Conservation (phyloP, 2,329 filamentous ascomycete genomes). For the Aureobasidium sp. region DNA sequence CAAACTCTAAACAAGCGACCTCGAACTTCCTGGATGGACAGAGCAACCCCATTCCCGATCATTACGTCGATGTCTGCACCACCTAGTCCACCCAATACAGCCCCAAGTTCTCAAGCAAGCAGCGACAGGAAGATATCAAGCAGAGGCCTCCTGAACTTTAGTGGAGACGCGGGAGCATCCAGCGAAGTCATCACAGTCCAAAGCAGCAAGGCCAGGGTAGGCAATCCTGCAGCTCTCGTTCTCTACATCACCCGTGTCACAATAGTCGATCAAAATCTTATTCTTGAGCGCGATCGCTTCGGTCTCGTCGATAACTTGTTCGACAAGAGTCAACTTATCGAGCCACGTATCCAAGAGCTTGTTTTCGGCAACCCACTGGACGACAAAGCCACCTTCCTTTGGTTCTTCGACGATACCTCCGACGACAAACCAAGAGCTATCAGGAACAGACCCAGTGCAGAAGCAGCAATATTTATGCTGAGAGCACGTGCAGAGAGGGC, state of each 20-base stretch:
- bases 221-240: not conserved
- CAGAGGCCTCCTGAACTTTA: too few relatives aligned
- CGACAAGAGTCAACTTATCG: not conserved
- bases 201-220: not conserved
- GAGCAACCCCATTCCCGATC: not conserved
- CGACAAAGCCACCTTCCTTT: not conserved
- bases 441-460: not conserved
- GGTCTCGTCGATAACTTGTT: not conserved
- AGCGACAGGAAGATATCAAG: not conserved
- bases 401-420: not conserved
- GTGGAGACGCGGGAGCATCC: too few relatives aligned
- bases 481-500: not conserved
- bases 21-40: not conserved
- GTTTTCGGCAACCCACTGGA: not conserved
- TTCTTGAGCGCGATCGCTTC: not conserved
- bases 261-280: not conserved
- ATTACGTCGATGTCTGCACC: not conserved
- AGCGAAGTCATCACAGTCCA: not conserved
- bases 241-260: not conserved
- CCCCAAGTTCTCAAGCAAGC: not conserved
- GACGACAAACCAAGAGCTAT: not conserved
- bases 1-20: not conserved
- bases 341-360: not conserved
- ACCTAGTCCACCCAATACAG: not conserved
- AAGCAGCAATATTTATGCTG: not conserved